Base-by-base conservation (phyloP, 2,329 filamentous ascomycete species). In the Tympanopsis confertula region DNA sequence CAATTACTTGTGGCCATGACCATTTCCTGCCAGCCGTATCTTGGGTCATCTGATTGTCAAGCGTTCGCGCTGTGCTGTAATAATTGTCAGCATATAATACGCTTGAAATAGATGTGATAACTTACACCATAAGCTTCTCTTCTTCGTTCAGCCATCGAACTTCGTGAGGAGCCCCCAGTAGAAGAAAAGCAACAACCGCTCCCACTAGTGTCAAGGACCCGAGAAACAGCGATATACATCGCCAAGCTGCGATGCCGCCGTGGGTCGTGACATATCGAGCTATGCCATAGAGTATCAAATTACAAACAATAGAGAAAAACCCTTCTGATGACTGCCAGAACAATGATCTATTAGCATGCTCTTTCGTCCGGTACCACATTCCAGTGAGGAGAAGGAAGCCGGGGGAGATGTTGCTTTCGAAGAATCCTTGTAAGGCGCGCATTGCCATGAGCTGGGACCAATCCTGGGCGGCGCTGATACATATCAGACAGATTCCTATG, bases 331-430 rank as follows among this genome's bases (percentile, higher is more conserved):
- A 57, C 47, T 58, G 55, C 42, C 58, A 58, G 20, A 58, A 52
- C 10, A 58, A 50, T 1, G 55, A 50, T 4, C 57, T 47, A 2
- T 53, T 58, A 1, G 55, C 47, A 36, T 59, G 56, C 47, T 61
- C 58, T 15, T 55, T 50, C 3, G 57, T 59, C 13, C 52, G 59
- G 41, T 61, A 61, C 56, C 54, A 59, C 19, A 43, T 49, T 17
- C 57, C 57, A 5, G 59, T 49, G 15, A 61, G 50, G 18, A 59
- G 49, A 35, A 61, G 55, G 39, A 61, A 61, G 0, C 58, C 57
- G 2, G 57, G 57, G 1, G 54, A 57, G 18, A 61, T 59, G 41
- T 51, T 58, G 41, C 58, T 57, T 44, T 58, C 57, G 18, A 60
- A 61, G 4, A 56, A 4, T 1, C 58, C 58, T 42, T 62, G 58